Conservation (phyloP, 208 protist species). For the Acanthamoeba sp. region DNA sequence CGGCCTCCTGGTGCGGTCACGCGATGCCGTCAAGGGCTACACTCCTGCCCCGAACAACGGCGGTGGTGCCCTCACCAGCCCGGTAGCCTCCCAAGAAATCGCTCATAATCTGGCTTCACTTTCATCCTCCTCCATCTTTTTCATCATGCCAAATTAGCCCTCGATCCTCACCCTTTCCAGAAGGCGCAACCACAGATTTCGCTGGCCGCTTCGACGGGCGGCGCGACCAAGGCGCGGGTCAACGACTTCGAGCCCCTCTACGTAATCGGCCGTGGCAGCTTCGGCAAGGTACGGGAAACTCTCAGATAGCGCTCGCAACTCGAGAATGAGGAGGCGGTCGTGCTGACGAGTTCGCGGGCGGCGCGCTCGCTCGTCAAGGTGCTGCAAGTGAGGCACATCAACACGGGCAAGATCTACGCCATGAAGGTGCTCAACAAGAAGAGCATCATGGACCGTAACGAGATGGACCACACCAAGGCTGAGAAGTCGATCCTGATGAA, state of each 20-base stretch:
- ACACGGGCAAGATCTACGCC: constrained; percentile 87
- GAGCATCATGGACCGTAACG: constrained; percentile 84
- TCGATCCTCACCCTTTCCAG: no score
- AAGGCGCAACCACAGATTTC: background rate
- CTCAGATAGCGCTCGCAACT: no score
- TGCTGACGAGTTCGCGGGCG: background rate
- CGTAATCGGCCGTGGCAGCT: constrained; percentile 16
- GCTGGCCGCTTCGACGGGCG: background rate
- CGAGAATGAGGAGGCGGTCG: no score
- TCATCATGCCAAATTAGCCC: no score
- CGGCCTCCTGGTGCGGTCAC: background rate
- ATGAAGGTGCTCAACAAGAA: constrained; percentile 91
- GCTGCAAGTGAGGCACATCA: constrained; percentile 87
- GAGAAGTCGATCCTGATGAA: constrained; percentile 88
- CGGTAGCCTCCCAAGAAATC: no score
- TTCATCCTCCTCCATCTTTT: no score
- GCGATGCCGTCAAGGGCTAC: background rate
- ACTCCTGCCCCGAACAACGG: no score
- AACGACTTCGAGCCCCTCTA: constrained; percentile 16
- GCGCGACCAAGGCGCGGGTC: background rate
- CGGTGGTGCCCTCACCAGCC: no score
- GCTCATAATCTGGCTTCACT: no score
- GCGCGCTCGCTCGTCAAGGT: constrained; percentile 35
- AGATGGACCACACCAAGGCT: constrained; percentile 86
- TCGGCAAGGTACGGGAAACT: constrained; percentile 39